Evolutionary conservation across 768 basidiomycete species (phyloP), one percentile per base, ranked within the genome.

Genomic region (Trametes coccinea): DNA sequence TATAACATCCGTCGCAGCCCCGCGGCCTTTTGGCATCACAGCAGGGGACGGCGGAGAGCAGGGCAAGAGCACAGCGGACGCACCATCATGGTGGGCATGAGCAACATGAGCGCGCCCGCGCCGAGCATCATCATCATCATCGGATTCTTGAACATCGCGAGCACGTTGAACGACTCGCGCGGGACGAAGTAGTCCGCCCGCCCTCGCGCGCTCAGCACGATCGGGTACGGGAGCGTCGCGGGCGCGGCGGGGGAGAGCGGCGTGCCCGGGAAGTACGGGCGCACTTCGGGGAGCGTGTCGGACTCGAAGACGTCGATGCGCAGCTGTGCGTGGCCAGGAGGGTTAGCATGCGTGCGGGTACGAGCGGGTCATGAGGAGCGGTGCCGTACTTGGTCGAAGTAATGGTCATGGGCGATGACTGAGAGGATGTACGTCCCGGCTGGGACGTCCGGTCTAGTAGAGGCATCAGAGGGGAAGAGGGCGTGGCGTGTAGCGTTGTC

Each of bases 71-170:
- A 37, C 34, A 37, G 34, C 6, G 34, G 34, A 59, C 77, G 50
- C 69, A 91, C 91, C 81, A 88, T 88, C 56, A 93, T 73, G 69
- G 89, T 91, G 4, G 90, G 91, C 83, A 84, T 86, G 27, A 79
- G 82, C 30, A 93, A 72, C 76, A 89, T 81, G 82, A 91, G 82
- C 52, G 74, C 76, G 40, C 81, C 90, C 47, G 82, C 87, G 64
- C 82, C 73, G 33, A 84, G 79, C 85, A 90, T 89, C 72, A 92
- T 80, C 60, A 93, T 74, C 80, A 90, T 89, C 91, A 93, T 92
- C 6, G 91, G 91, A 70, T 85, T 93, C 59, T 87, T 83, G 68
- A 93, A 77, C 88, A 93, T 92, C 54, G 78, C 84, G 59, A 88
- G 56, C 27, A 91, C 63, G 72, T 88, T 88, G 79, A 93, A 93